A percentile compares a stretch with the other conserved stretches of the same genome.
phyloP scores from a whole-genome alignment of 768 basidiomycete species.

The Lactarius deliciosus region DNA sequence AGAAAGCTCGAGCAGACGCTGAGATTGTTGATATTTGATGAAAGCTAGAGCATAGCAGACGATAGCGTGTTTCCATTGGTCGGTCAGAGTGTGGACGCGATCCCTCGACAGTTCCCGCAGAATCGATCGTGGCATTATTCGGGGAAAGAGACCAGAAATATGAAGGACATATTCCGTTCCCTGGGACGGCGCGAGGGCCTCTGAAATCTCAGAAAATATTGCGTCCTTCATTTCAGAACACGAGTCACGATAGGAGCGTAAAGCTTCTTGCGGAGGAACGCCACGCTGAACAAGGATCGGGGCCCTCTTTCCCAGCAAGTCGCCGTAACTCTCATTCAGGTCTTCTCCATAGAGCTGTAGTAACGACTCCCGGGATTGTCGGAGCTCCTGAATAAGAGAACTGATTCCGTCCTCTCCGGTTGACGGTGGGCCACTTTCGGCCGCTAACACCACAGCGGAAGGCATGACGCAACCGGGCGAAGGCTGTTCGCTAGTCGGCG shows the following conservation, averaged over 20 bases:
- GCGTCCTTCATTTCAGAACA: conserved; percentile 2
- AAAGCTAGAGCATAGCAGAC: conserved; percentile 10
- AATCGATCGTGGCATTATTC: conserved; percentile 13
- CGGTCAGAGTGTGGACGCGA: conserved; percentile 4
- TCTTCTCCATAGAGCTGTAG: conserved; percentile 11
- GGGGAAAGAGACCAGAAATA: conserved; percentile 11
- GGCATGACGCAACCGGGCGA: background rate
- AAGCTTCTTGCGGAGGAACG: background rate
- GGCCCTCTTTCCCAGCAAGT: background rate
- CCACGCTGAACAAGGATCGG: no score
- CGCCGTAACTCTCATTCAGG: background rate
- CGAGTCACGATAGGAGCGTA: conserved; percentile 1
- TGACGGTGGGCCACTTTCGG: background rate
- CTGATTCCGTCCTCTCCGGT: background rate
- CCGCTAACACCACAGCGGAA: background rate
- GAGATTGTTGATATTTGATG: conserved; percentile 15
- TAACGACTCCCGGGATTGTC: background rate
- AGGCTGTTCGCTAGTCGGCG: background rate
- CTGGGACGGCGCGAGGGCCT: background rate
- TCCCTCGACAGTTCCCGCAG: conserved; percentile 31
- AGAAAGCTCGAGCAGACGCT: conserved; percentile 11
- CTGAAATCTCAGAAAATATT: conserved; percentile 1
- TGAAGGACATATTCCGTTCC: background rate
- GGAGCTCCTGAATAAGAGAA: conserved; percentile 5
- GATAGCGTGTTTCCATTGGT: background rate